Evolutionary conservation across 2,329 filamentous ascomycete genomes (phyloP).

Genomic region (Myriosclerotinia curreyana): DNA sequence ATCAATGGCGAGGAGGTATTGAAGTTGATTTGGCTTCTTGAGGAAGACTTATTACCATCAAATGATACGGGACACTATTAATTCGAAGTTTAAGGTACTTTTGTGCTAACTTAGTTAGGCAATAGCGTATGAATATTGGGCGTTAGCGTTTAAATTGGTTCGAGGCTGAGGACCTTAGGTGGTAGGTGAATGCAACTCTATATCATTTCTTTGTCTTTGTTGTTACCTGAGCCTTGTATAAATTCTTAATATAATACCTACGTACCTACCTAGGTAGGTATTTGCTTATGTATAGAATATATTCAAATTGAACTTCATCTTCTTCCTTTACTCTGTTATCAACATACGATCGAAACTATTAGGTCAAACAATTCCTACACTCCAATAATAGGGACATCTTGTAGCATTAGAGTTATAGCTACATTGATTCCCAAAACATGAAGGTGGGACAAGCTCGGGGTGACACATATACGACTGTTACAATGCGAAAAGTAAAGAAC

Average conservation of each 20-base stretch:
- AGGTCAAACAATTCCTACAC: not conserved
- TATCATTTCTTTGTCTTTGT: not conserved
- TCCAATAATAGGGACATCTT: not conserved
- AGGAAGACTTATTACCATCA: slow-evolving; percentile 1
- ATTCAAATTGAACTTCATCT: not conserved
- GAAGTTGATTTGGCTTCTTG: slow-evolving; percentile 13
- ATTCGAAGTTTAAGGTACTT: slow-evolving; percentile 8
- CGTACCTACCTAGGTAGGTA: too few relatives aligned
- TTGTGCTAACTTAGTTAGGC: not conserved
- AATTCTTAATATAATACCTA: too few relatives aligned
- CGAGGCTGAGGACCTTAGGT: slow-evolving; percentile 3
- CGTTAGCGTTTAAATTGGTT: slow-evolving; percentile 1
- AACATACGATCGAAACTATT: too few relatives aligned
- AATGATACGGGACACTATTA: slow-evolving; percentile 9
- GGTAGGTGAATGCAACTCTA: not conserved
- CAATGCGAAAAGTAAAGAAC: slow-evolving; percentile 11
- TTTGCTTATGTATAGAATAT: not conserved
- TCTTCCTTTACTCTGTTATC: too few relatives aligned
- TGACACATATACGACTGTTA: slow-evolving; percentile 14
- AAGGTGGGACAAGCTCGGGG: not conserved
- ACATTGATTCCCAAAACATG: not conserved
- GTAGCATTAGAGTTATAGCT: not conserved
- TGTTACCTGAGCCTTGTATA: not conserved
- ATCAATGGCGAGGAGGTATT: not conserved
- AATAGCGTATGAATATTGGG: not conserved